Evolutionary conservation across 331 rosid genomes (phyloP).

Genomic region (Malus hybrid): DNA sequence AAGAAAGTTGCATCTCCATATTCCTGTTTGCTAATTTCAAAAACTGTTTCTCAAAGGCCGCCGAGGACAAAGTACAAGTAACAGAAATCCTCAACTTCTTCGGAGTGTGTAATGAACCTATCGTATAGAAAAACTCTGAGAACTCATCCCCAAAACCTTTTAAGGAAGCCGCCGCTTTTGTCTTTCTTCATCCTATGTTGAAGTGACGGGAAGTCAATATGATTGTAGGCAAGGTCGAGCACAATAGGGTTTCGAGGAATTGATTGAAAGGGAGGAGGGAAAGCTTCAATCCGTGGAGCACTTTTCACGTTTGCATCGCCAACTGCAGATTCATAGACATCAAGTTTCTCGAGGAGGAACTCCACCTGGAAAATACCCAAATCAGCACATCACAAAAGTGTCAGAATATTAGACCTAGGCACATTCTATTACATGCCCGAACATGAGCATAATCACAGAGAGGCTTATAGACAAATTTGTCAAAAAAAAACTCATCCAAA

Average conservation of each 20-base stretch:
- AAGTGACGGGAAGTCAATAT: slow-evolving; percentile 52
- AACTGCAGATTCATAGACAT: slow-evolving; percentile 39
- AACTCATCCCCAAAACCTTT: slow-evolving; percentile 47
- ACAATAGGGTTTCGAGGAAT: slow-evolving; percentile 52
- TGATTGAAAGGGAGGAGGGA: slow-evolving; percentile 39
- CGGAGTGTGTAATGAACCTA: background rate
- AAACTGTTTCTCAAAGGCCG: background rate
- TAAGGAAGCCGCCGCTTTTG: slow-evolving; percentile 45
- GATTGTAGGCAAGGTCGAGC: slow-evolving; percentile 44
- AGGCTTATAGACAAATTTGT: background rate
- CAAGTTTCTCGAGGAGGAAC: slow-evolving; percentile 42
- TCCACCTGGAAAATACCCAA: slow-evolving; percentile 23
- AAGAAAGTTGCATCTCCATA: background rate
- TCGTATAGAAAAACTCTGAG: background rate
- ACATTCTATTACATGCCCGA: background rate
- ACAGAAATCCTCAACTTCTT: slow-evolving; percentile 1
- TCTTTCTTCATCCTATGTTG: slow-evolving; percentile 52
- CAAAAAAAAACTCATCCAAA: background rate
- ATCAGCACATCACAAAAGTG: background rate
- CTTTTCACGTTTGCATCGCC: slow-evolving; percentile 28
- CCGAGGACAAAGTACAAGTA: background rate
- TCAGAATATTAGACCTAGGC: background rate
- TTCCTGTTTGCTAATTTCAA: background rate
- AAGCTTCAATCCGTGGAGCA: slow-evolving; percentile 35
- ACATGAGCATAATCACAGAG: background rate